phyloP scores from a whole-genome alignment of 306 rosid genomes.

The Prosopis cineraria region DNA sequence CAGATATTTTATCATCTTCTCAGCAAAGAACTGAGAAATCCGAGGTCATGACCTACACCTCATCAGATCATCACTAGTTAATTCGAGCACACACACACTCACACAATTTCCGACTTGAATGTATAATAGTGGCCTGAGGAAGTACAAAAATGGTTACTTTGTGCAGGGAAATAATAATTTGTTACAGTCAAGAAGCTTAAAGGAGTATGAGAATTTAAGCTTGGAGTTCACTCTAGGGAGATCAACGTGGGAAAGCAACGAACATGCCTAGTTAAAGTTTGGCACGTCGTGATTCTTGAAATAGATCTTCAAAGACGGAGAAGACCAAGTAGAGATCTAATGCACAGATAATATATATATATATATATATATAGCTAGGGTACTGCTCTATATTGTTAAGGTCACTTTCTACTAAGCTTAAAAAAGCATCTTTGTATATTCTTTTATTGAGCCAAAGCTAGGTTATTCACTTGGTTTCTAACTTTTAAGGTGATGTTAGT shows the following conservation, averaged over 20 bases:
- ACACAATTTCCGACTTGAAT: background rate
- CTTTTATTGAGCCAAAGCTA: constrained; percentile 47
- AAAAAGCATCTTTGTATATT: constrained; percentile 57
- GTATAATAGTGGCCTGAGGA: background rate
- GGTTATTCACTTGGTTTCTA: constrained; percentile 32
- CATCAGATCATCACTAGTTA: background rate
- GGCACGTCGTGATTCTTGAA: constrained; percentile 26
- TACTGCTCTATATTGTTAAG: constrained; percentile 31
- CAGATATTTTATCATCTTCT: constrained; percentile 47
- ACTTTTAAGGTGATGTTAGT: constrained; percentile 44
- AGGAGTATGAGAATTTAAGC: constrained; percentile 55
- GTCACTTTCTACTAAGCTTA: constrained; percentile 19
- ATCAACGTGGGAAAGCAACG: constrained; percentile 50
- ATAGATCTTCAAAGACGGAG: constrained; percentile 25
- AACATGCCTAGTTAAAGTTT: constrained; percentile 36
- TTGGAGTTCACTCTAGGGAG: constrained; percentile 79
- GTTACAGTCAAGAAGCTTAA: constrained; percentile 45
- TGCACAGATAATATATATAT: constrained; percentile 36
- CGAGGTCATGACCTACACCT: constrained; percentile 46
- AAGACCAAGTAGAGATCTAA: background rate
- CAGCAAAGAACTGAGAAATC: constrained; percentile 39
- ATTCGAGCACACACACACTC: too few species aligned
- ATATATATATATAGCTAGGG: constrained; percentile 36
- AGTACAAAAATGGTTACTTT: constrained; percentile 30
- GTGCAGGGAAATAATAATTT: constrained; percentile 60